phyloP scores from a whole-genome alignment of 176 grass and related monocot genomes.

The Carex myosuroides region DNA sequence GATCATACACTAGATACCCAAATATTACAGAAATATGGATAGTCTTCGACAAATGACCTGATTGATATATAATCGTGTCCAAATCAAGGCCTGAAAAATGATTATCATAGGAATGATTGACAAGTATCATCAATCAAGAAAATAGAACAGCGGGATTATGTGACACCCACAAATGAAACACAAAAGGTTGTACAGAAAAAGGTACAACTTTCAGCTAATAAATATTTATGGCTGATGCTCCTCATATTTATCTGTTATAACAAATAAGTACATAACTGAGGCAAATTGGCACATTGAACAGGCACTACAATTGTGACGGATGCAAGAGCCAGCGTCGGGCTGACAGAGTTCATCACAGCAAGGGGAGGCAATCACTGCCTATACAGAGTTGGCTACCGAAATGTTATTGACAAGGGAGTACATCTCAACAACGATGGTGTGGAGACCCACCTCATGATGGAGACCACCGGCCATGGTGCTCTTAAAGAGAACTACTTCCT shows the following conservation, averaged over 20 bases:
- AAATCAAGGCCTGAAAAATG: not conserved
- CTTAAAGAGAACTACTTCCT: slow-evolving; percentile 83
- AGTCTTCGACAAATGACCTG: not conserved
- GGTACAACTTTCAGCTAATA: not conserved
- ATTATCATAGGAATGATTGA: not conserved
- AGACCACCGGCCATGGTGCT: slow-evolving; percentile 74
- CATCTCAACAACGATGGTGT: slow-evolving; percentile 64
- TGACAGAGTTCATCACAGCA: slow-evolving; percentile 52
- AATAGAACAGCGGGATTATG: not conserved
- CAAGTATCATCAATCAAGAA: not conserved
- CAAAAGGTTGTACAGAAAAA: not conserved
- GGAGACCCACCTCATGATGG: slow-evolving; percentile 87
- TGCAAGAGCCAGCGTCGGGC: slow-evolving; percentile 49
- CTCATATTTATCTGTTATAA: not conserved
- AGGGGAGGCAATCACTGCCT: slow-evolving; percentile 64
- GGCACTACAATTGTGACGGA: slow-evolving; percentile 65
- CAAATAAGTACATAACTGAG: not conserved
- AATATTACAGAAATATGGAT: not conserved
- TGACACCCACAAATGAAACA: not conserved
- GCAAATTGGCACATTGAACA: not conserved
- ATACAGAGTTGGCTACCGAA: slow-evolving; percentile 77
- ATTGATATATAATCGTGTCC: not conserved
- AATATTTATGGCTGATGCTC: not conserved
- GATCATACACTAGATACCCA: not conserved
- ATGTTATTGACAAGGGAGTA: slow-evolving; percentile 70